Percentiles rank a stretch among this genome's conserved stretches.
phyloP scores from a whole-genome alignment of 768 basidiomycete genomes.

The Gymnopilus dilepis region DNA sequence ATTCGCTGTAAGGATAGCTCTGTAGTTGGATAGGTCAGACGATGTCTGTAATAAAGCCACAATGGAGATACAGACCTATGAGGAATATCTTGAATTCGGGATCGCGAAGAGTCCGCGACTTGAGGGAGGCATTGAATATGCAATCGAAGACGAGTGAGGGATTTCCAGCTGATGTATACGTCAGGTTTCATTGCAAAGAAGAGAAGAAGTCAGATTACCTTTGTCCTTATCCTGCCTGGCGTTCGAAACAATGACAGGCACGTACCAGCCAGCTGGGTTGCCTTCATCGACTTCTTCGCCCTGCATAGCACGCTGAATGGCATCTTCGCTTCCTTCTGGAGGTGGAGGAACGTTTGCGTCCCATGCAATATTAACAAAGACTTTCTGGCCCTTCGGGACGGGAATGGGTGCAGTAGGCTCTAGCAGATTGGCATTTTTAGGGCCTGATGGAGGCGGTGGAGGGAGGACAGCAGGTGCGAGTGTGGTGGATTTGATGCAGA shows the following conservation, averaged over 20 bases:
- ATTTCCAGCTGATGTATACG: constrained; percentile 61
- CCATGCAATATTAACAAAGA: constrained; percentile 81
- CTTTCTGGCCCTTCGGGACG: constrained; percentile 57
- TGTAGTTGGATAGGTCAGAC: constrained; percentile 29
- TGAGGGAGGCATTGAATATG: constrained; percentile 63
- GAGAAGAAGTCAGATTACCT: constrained; percentile 47
- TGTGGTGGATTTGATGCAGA: constrained; percentile 68
- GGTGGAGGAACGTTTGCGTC: constrained; percentile 72
- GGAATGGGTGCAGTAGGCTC: constrained; percentile 35
- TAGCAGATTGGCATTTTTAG: constrained; percentile 27
- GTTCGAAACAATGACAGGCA: constrained; percentile 77
- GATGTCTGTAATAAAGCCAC: constrained; percentile 1
- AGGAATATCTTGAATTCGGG: constrained; percentile 72
- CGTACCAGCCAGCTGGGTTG: constrained; percentile 55
- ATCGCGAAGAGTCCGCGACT: constrained; percentile 62
- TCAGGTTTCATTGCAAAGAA: constrained; percentile 10
- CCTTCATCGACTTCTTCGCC: constrained; percentile 49
- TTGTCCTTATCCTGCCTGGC: constrained; percentile 69
- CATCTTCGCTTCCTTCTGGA: constrained; percentile 62
- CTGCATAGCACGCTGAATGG: constrained; percentile 61
- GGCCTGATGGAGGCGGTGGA: constrained; percentile 23
- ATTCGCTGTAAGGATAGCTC: constrained; percentile 74
- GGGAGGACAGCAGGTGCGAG: constrained; percentile 45
- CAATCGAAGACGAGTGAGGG: constrained; percentile 76
- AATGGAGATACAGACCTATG: constrained; percentile 49